Conservation (phyloP, 2,329 filamentous ascomycete genomes). For the Geoglossum cookeanum region DNA sequence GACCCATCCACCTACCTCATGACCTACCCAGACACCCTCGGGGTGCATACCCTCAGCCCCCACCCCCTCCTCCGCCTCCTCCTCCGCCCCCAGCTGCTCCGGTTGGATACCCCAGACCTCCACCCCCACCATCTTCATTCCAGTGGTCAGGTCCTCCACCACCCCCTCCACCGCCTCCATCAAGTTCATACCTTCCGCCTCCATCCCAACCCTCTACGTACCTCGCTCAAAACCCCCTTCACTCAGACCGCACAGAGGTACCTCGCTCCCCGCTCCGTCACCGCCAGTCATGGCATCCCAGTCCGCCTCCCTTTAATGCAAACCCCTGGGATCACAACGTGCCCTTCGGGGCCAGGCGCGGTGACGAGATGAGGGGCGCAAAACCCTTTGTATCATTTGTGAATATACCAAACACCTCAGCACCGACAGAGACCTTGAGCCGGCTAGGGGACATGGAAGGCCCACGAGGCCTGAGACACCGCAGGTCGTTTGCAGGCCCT, state of each 20-base stretch:
- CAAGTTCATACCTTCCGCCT: neutral
- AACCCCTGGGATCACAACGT: neutral
- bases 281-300: conserved; percentile 1
- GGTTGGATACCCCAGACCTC: neutral
- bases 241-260: neutral
- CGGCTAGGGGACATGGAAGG: neutral
- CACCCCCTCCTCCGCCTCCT: neutral
- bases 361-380: neutral
- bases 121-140: neutral
- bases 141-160: neutral
- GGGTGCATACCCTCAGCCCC: neutral
- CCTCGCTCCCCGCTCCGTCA: neutral
- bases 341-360: neutral
- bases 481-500: neutral
- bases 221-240: neutral
- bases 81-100: neutral
- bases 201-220: neutral
- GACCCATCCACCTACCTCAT: conserved; percentile 3
- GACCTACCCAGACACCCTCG: neutral
- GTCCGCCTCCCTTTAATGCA: neutral
- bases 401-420: neutral
- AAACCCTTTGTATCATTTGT: neutral
- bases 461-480: neutral
- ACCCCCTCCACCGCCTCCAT: neutral
- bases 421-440: neutral